Evolutionary conservation across 257 asterid species (phyloP), one percentile per base, ranked within the genome.

Genomic region (Cordia subcordata): DNA sequence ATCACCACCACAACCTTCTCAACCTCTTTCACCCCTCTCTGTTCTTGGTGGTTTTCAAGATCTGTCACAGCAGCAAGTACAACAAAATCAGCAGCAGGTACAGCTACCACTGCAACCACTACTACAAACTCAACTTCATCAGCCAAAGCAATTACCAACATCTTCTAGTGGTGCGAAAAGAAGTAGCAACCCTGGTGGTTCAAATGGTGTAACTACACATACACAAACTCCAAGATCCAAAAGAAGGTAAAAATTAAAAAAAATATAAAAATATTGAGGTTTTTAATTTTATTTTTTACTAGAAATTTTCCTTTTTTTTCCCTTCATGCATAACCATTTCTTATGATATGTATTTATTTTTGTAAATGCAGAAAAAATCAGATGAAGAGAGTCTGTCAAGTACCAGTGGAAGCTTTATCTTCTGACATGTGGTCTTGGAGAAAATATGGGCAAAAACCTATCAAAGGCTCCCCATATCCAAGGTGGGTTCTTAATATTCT

Each of bases 401-500:
- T 91, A 0, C 79, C 95, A 11, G 95, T 90, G 17, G 96, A 87
- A 62, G 85, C 76, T 71, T 63, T 80, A 70, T 82, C 98, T 55
- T 85, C 95, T 19, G 98, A 91, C 62, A 73, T 71, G 66, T 91
- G 96, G 96, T 91, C 96, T 60, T 91, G 98, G 98, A 82, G 98
- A 67, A 91, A 91, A 77, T 91, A 91, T 74, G 98, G 98, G 17
- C 98, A 91, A 62, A 88, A 88, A 66, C 98, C 96, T 67, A 91
- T 91, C 58, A 88, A 91, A 74, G 96, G 98, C 63, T 91, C 96
- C 12, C 96, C 96, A n/a, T 85, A 87, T 70, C 96, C 96, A 20
- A 88, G 95, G 95, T 83, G 16, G 14, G 59, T 5, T 42, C n/a
- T 58, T 12, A 10, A 19, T n/a, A n/a, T 69, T 21, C 18, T 33